Evolutionary conservation across 1,284 basidiomycete species (phyloP).

Genomic region (Ceraceosorus guamensis): DNA sequence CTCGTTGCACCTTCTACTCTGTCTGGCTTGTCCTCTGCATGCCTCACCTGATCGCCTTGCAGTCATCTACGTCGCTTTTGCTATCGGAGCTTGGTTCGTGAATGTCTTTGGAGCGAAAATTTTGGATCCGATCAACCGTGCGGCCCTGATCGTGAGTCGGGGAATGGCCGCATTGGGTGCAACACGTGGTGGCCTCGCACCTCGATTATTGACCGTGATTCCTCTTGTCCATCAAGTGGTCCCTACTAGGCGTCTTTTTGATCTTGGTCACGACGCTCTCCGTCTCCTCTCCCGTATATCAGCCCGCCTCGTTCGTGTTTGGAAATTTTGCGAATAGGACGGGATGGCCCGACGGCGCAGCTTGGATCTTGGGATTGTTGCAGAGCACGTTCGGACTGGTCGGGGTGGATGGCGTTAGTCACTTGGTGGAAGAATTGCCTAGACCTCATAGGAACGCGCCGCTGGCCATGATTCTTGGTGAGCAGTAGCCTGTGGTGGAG

Average conservation of each 20-base stretch:
- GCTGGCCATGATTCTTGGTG: constrained; percentile 57
- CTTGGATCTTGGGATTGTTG: constrained; percentile 52
- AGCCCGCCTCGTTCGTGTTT: constrained; percentile 51
- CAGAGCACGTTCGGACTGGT: constrained; percentile 47
- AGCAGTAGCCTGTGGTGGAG: too few species aligned
- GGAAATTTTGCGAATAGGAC: constrained; percentile 50
- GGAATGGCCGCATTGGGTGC: neutral
- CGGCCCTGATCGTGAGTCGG: constrained; percentile 11
- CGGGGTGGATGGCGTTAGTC: constrained; percentile 34
- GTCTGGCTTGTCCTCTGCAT: neutral
- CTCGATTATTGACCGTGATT: neutral
- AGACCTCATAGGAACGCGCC: constrained; percentile 58
- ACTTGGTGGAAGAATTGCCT: constrained; percentile 61
- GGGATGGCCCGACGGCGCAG: constrained; percentile 52
- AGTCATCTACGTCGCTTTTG: constrained; percentile 33
- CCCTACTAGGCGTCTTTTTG: constrained; percentile 47
- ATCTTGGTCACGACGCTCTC: constrained; percentile 50
- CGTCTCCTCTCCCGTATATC: constrained; percentile 46
- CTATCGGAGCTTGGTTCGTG: constrained; percentile 25
- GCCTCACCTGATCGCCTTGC: too few species aligned
- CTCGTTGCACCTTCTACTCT: neutral
- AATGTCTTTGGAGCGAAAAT: constrained; percentile 31
- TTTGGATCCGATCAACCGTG: constrained; percentile 24
- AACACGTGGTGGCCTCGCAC: too few species aligned
- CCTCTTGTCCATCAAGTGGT: constrained; percentile 28